Percentiles rank a stretch among this genome's conserved stretches.
Evolutionary conservation across 176 grass and related monocot genomes (phyloP).

Genomic region (Aegilops sharonensis): DNA sequence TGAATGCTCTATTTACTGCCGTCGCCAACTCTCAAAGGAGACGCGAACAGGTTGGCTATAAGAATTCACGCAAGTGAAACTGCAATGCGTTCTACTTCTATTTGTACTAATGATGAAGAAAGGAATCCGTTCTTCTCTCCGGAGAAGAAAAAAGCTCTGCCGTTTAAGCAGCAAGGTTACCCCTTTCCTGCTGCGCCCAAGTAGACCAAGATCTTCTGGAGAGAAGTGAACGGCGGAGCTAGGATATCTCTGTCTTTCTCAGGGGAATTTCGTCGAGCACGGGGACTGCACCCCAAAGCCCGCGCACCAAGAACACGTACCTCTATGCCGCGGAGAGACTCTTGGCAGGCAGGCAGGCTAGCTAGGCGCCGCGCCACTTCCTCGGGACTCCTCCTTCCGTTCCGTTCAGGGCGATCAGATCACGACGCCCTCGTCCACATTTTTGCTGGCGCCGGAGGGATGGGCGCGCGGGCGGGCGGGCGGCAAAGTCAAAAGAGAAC

Average conservation of each 20-base stretch:
- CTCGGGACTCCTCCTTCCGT: background rate
- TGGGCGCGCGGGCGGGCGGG: background rate
- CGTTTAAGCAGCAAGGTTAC: background rate
- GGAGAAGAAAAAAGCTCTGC: background rate
- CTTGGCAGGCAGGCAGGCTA: background rate
- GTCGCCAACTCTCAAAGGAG: background rate
- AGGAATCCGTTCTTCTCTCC: background rate
- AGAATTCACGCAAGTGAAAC: background rate
- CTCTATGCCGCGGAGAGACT: background rate
- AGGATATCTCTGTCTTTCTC: background rate
- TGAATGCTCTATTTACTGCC: background rate
- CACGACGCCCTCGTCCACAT: background rate
- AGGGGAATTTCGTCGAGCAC: conserved; percentile 11
- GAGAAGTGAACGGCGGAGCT: background rate
- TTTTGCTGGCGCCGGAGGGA: background rate
- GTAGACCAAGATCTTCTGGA: too few relatives aligned
- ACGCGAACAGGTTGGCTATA: too few relatives aligned
- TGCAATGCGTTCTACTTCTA: too few relatives aligned
- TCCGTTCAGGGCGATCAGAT: background rate
- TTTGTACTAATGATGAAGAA: too few relatives aligned
- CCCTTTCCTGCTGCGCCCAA: background rate
- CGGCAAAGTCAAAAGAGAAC: conserved; percentile 5
- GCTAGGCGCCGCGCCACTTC: background rate
- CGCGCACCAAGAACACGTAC: background rate
- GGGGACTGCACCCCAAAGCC: background rate